Percentiles rank a stretch among this genome's conserved stretches.
These are phyloP conservation scores for Pestalotiopsis sp. DNA, from an alignment of 2,329 filamentous ascomycete genomes.

Conservation along the genomic window DNA sequence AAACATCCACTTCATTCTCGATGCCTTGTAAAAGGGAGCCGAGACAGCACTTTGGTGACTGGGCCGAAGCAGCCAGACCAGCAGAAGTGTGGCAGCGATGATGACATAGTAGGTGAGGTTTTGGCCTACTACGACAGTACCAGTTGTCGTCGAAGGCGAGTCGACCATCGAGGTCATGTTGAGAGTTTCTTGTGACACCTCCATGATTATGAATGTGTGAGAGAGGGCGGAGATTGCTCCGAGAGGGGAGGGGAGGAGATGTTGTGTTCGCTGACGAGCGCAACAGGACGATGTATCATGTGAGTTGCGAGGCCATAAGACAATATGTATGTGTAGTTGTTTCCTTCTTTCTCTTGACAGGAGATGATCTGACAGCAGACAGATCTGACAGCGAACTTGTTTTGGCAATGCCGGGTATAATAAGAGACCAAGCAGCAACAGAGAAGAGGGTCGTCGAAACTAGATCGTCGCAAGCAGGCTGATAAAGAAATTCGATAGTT, in stretches of 20 bases:
- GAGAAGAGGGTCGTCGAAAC: slow-evolving; percentile 21
- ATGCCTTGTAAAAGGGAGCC: slow-evolving; percentile 50
- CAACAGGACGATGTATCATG: slow-evolving; percentile 19
- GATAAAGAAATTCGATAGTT: neutral
- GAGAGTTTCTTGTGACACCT: neutral
- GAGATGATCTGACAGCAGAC: neutral
- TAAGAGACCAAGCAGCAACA: neutral
- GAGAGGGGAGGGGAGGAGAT: slow-evolving; percentile 15
- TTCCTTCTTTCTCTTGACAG: neutral
- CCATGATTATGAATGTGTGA: slow-evolving; percentile 9
- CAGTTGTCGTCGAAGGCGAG: neutral
- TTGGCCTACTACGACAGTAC: slow-evolving; percentile 25
- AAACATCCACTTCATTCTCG: slow-evolving; percentile 53
- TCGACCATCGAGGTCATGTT: slow-evolving; percentile 12
- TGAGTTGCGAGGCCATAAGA: slow-evolving; percentile 1
- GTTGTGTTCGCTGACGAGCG: slow-evolving; percentile 14
- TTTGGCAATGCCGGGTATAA: neutral
- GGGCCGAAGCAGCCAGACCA: slow-evolving; percentile 41
- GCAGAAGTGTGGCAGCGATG: slow-evolving; percentile 37
- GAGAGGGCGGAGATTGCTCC: neutral
- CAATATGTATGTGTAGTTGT: neutral
- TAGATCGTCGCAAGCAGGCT: slow-evolving; percentile 10
- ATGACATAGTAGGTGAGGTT: slow-evolving; percentile 44
- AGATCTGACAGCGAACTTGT: neutral
- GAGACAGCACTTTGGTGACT: slow-evolving; percentile 34